Base-by-base conservation (phyloP, 2,329 filamentous ascomycete genomes). In the Penicillium sp. region DNA sequence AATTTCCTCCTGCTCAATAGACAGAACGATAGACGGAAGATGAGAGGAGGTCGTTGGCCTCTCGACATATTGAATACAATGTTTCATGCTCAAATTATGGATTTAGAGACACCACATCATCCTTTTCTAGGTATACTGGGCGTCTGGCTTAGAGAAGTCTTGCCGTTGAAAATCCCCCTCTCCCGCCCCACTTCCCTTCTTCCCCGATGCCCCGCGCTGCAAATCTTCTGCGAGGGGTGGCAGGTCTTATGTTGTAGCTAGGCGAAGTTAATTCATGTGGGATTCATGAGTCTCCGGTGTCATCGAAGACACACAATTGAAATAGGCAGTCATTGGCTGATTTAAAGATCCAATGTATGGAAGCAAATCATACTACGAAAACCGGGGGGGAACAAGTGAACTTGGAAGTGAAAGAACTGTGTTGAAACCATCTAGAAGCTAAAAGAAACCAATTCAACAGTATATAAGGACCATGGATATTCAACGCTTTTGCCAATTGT, bases 171-270 rank as follows among this genome's bases (percentile, higher is more conserved):
- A 23, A 23, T 5, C 23, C 23, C 23, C 23, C 23, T 23, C 23
- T 3, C 14, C 35, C 26, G 41, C 49, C 49, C 52, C 52, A 55
- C 52, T 55, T 55, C 35, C 47, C 47, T 55, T 35, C 47, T 55
- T 55, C 51, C 51, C 51, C 51, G 51, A 53, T 50, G 51, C 52
- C 50, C 50, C 51, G 51, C 51, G 36, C 23, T 40, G 35, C 45
- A 29, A 34, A 47, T 46, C 49, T 32, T 49, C 18, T 38, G 36
- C 18, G 49, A 38, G 32, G 40, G 14, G 14, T 30, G 13, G 29
- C 16, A 36, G 32, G 49, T 18, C 44, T n/a, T n/a, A n/a, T n/a
- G n/a, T n/a, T n/a, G n/a, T 40, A 51, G 41, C 46, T 51, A 32
- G 23, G 23, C 23, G 23, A 23, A 23, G 23, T 23, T 23, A 5